These are phyloP conservation scores for Eucalyptus viminalis DNA, from an alignment of 345 rosid species.

Conservation along the genomic window DNA sequence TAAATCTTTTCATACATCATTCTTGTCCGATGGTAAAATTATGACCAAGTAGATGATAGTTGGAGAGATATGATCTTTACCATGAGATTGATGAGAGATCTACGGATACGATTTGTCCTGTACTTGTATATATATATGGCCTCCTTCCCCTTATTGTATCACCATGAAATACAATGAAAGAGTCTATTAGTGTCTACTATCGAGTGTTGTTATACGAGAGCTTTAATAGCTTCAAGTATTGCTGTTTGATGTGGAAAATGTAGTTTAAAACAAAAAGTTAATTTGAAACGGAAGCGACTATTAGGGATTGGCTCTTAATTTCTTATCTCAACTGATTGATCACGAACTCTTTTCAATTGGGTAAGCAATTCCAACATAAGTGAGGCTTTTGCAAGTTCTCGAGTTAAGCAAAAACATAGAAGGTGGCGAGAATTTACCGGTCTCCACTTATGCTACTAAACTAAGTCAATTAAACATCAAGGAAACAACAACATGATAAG, in stretches of 20 bases:
- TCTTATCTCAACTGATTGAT: background rate
- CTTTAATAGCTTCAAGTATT: background rate
- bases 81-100: too few species aligned
- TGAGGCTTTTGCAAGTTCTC: background rate
- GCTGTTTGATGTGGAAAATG: background rate
- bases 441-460: background rate
- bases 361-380: background rate
- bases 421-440: background rate
- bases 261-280: background rate
- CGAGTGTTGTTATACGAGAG: background rate
- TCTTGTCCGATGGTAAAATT: too few species aligned
- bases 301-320: background rate
- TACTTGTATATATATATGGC: too few species aligned
- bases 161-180: too few species aligned
- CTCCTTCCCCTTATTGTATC: too few species aligned
- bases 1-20: too few species aligned
- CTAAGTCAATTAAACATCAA: background rate
- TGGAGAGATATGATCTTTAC: too few species aligned
- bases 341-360: background rate
- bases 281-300: background rate
- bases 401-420: background rate
- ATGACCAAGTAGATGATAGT: too few species aligned
- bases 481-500: background rate
- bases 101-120: too few species aligned
- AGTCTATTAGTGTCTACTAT: background rate